Percentiles rank a stretch among this genome's conserved stretches.
Conservation (phyloP, 1,284 basidiomycete species). For the Leccinum cinnamomeum region DNA sequence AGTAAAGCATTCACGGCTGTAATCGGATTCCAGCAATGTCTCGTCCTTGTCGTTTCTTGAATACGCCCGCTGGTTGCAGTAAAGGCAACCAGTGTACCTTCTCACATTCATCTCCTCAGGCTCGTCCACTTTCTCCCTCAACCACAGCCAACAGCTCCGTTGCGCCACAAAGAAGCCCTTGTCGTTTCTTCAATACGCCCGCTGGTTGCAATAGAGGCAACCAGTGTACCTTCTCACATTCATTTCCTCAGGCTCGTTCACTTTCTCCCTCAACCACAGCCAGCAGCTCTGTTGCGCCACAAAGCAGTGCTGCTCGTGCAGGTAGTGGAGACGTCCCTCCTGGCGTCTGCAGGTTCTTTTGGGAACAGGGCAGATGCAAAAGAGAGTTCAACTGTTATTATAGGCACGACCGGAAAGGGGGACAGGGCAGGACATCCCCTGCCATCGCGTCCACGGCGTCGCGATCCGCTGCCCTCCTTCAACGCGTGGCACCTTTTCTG, state of each 20-base stretch:
- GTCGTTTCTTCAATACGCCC: constrained; percentile 39
- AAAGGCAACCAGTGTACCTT: constrained; percentile 39
- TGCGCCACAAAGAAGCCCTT: constrained; percentile 28
- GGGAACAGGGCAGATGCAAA: constrained; percentile 50
- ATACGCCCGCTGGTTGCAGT: constrained; percentile 42
- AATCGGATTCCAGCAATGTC: constrained; percentile 18
- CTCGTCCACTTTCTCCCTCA: constrained; percentile 24
- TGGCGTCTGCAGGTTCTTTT: constrained; percentile 50
- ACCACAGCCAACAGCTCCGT: constrained; percentile 6
- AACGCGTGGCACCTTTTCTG: constrained; percentile 45
- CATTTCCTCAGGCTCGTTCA: constrained; percentile 9
- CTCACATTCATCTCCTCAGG: constrained; percentile 19
- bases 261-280: constrained; percentile 23
- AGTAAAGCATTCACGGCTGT: not conserved
- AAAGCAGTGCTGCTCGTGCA: constrained; percentile 2
- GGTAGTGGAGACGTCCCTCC: constrained; percentile 16
- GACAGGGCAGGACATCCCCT: not conserved
- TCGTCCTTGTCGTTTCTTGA: constrained; percentile 41
- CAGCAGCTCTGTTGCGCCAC: constrained; percentile 8
- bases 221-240: constrained; percentile 37
- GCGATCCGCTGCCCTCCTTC: constrained; percentile 19
- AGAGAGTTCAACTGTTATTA: constrained; percentile 50
- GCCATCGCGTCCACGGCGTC: constrained; percentile 3
- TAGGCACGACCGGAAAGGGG: constrained; percentile 38
- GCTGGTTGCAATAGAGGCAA: constrained; percentile 43